These are phyloP conservation scores for Oleoguttula mirabilis DNA, from an alignment of 495 filamentous ascomycete species.

Conservation along the genomic window DNA sequence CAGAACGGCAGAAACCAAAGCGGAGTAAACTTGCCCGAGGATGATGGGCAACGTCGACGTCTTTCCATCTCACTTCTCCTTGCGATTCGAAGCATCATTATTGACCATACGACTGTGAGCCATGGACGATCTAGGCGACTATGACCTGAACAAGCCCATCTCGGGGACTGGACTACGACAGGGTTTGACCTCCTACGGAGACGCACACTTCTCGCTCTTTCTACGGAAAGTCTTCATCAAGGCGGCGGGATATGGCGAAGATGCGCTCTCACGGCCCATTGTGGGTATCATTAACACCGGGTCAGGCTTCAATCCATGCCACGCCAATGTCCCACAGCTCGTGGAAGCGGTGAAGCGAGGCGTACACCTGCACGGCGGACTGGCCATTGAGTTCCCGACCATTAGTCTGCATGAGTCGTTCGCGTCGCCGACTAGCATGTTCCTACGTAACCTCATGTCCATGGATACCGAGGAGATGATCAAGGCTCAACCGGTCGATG, in stretches of 20 bases:
- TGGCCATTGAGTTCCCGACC: conserved; percentile 55
- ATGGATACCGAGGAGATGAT: conserved; percentile 69
- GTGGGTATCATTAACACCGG: conserved; percentile 56
- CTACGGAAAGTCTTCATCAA: conserved; percentile 62
- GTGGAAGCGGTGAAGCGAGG: conserved; percentile 54
- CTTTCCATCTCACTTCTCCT: no score
- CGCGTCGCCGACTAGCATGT: conserved; percentile 56
- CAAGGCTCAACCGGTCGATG: conserved; percentile 50
- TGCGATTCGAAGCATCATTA: no score
- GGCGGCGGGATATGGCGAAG: conserved; percentile 53
- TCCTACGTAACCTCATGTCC: conserved; percentile 54
- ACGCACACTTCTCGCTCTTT: conserved; percentile 58
- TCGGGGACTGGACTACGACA: conserved; percentile 39
- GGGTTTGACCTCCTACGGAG: conserved; percentile 54
- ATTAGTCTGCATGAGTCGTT: conserved; percentile 55
- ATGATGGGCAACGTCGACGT: no score
- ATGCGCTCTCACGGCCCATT: conserved; percentile 51
- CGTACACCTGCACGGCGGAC: conserved; percentile 46
- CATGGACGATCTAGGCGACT: no score
- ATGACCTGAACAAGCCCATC: conserved; percentile 9
- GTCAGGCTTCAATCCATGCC: conserved; percentile 57
- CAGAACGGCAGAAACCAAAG: no score
- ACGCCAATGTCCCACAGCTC: conserved; percentile 54
- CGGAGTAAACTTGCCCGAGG: no score
- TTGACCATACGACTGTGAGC: no score